phyloP scores from a whole-genome alignment of 108 stramenopile species.

The Skeletonema tropicum region DNA sequence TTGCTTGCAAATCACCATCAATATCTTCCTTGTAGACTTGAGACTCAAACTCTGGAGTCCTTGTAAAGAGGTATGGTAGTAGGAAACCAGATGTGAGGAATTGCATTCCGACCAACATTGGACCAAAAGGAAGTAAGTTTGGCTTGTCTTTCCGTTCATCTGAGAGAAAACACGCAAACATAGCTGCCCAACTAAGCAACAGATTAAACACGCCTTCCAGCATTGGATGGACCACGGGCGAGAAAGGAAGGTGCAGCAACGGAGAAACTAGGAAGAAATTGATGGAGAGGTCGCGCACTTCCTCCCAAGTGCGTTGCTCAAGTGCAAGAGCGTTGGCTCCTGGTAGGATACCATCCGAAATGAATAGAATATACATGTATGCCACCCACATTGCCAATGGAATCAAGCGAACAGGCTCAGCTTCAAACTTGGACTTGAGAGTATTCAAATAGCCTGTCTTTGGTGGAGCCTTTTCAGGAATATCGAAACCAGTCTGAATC shows the following conservation, averaged over 20 bases:
- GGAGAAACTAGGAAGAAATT: slow-evolving; percentile 88
- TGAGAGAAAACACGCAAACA: slow-evolving; percentile 82
- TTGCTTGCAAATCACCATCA: slow-evolving; percentile 18
- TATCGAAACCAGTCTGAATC: slow-evolving; percentile 68
- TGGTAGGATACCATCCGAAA: slow-evolving; percentile 71
- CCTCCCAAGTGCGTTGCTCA: slow-evolving; percentile 84
- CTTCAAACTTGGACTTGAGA: slow-evolving; percentile 42
- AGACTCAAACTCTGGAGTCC: too few species aligned
- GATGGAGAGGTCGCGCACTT: slow-evolving; percentile 74
- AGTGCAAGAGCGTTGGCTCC: slow-evolving; percentile 67
- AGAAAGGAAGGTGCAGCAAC: slow-evolving; percentile 65
- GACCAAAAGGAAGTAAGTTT: slow-evolving; percentile 66
- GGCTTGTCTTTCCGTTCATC: slow-evolving; percentile 74
- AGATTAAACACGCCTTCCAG: slow-evolving; percentile 87
- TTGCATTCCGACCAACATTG: slow-evolving; percentile 81
- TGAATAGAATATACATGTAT: slow-evolving; percentile 83
- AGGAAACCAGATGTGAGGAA: slow-evolving; percentile 82
- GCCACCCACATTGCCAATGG: slow-evolving; percentile 56
- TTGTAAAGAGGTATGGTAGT: too few species aligned
- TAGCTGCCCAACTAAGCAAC: slow-evolving; percentile 79
- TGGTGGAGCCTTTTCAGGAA: slow-evolving; percentile 74
- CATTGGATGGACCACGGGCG: slow-evolving; percentile 75
- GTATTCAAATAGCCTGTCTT: slow-evolving; percentile 57
- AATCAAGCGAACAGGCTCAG: slow-evolving; percentile 61
- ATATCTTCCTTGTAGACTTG: too few species aligned